Percentiles rank a stretch among this genome's conserved stretches.
phyloP scores from a whole-genome alignment of 2,329 filamentous ascomycete genomes.

The Pseudopyrenochaeta lycopersici region DNA sequence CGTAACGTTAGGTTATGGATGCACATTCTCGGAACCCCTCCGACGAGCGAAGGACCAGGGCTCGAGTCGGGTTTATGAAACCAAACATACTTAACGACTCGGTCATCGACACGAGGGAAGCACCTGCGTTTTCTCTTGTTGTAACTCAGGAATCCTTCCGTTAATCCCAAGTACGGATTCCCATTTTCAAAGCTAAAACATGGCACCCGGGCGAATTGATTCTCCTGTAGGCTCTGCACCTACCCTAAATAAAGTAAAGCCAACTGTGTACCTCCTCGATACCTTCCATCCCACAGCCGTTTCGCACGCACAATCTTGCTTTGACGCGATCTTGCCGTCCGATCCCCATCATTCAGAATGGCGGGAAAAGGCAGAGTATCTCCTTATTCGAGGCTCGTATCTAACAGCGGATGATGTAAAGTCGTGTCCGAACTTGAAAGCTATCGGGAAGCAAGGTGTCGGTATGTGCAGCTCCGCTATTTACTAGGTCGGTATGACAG shows the following conservation, averaged over 20 bases:
- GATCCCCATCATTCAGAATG: slow-evolving; percentile 51
- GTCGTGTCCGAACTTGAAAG: slow-evolving; percentile 48
- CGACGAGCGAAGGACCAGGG: too few relatives aligned
- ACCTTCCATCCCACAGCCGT: slow-evolving; percentile 50
- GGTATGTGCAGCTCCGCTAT: slow-evolving; percentile 49
- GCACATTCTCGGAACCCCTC: too few relatives aligned
- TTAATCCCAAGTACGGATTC: too few relatives aligned
- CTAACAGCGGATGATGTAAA: slow-evolving; percentile 53
- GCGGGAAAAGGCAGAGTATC: slow-evolving; percentile 52
- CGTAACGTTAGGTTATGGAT: too few relatives aligned
- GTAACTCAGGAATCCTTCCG: too few relatives aligned
- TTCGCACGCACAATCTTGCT: slow-evolving; percentile 47
- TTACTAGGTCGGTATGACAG: too few relatives aligned
- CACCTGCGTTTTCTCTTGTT: too few relatives aligned
- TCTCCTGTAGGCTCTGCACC: neutral
- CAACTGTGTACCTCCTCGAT: slow-evolving; percentile 54
- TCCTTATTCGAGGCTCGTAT: slow-evolving; percentile 51
- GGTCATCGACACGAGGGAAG: too few relatives aligned
- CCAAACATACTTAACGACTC: too few relatives aligned
- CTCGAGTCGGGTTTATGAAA: too few relatives aligned
- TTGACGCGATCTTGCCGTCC: slow-evolving; percentile 50
- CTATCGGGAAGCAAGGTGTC: slow-evolving; percentile 59
- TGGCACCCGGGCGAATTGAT: slow-evolving; percentile 20
- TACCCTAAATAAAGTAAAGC: slow-evolving; percentile 25
- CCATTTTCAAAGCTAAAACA: neutral